These are phyloP conservation scores for Trichophyton schoenleinii DNA, from an alignment of 2,329 filamentous ascomycete species.

Conservation along the genomic window DNA sequence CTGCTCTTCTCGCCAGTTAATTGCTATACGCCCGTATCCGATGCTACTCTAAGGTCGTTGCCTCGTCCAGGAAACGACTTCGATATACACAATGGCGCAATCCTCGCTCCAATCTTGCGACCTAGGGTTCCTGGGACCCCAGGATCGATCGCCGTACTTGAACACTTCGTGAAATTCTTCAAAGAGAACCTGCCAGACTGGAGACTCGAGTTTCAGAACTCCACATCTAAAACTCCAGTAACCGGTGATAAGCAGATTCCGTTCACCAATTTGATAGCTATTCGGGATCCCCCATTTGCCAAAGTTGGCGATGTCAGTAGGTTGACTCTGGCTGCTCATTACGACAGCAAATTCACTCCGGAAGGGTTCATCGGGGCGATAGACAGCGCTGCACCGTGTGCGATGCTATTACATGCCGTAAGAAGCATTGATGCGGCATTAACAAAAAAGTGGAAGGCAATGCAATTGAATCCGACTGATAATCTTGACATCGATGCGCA, in stretches of 20 bases:
- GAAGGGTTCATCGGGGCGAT: slow-evolving; percentile 84
- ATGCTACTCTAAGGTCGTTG: slow-evolving; percentile 58
- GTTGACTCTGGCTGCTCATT: slow-evolving; percentile 83
- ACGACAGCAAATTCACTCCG: slow-evolving; percentile 71
- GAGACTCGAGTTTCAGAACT: slow-evolving; percentile 76
- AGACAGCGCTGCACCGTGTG: slow-evolving; percentile 88
- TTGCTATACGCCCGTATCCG: slow-evolving; percentile 54
- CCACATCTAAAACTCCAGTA: slow-evolving; percentile 68
- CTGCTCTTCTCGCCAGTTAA: slow-evolving; percentile 17
- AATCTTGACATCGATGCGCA: slow-evolving; percentile 52
- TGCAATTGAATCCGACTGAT: slow-evolving; percentile 40
- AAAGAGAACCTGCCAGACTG: slow-evolving; percentile 59
- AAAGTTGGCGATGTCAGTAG: slow-evolving; percentile 61
- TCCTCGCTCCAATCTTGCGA: slow-evolving; percentile 76
- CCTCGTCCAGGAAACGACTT: slow-evolving; percentile 64
- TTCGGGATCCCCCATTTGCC: slow-evolving; percentile 76
- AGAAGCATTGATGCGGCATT: slow-evolving; percentile 67
- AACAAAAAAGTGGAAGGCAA: slow-evolving; percentile 66
- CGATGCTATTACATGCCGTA: slow-evolving; percentile 80
- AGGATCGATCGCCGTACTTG: slow-evolving; percentile 58
- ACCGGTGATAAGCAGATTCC: slow-evolving; percentile 59
- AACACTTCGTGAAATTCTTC: slow-evolving; percentile 80
- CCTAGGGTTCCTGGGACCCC: slow-evolving; percentile 80
- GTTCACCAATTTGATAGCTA: slow-evolving; percentile 77
- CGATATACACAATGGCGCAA: slow-evolving; percentile 58